Conservation (phyloP, 768 basidiomycete genomes). For the Suillus discolor region DNA sequence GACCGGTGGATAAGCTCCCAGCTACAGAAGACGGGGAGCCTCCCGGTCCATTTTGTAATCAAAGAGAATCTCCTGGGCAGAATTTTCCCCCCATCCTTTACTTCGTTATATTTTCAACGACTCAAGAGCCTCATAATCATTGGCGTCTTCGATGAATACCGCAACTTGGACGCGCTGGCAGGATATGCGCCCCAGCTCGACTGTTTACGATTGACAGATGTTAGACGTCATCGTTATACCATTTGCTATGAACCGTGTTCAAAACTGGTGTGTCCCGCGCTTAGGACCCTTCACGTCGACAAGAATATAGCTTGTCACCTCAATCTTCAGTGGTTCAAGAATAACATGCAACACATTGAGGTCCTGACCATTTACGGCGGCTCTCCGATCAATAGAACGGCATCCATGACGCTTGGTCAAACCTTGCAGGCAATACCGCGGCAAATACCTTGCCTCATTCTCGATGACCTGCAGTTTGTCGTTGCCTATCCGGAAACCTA, state of each 20-base stretch:
- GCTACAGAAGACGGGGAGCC: neutral
- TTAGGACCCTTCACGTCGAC: neutral
- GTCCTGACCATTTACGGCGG: neutral
- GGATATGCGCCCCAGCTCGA: neutral
- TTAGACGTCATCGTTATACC: fast-evolving
- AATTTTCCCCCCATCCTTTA: neutral
- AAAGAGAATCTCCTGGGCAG: too few species aligned
- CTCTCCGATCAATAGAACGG: neutral
- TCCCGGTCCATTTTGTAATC: neutral
- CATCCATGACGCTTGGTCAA: neutral
- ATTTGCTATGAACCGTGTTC: neutral
- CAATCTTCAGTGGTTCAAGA: neutral
- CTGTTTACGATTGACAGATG: neutral
- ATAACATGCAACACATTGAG: neutral
- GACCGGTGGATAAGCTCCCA: neutral
- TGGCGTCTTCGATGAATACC: too few species aligned
- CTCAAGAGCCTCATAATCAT: neutral
- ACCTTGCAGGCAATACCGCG: neutral
- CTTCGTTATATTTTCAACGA: neutral
- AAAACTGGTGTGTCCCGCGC: neutral
- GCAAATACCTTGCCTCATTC: neutral
- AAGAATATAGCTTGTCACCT: neutral
- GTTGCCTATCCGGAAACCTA: fast-evolving
- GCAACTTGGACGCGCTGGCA: neutral
- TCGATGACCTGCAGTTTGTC: neutral